phyloP scores from a whole-genome alignment of 768 basidiomycete genomes.

The Cystobasidium ongulense region DNA sequence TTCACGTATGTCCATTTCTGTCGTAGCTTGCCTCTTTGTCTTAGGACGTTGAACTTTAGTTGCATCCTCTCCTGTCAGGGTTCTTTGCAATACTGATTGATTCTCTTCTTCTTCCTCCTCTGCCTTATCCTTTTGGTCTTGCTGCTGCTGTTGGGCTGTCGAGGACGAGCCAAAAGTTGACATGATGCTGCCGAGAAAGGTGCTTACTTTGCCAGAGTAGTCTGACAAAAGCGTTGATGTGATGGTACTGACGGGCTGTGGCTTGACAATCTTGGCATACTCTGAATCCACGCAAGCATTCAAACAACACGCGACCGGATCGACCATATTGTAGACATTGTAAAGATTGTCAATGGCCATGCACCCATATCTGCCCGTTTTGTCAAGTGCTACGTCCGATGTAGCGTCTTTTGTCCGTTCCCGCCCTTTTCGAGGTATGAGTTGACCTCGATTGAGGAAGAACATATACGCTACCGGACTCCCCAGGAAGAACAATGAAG shows the following conservation, averaged over 20 bases:
- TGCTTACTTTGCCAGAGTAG: constrained; percentile 34
- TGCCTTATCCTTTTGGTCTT: not conserved
- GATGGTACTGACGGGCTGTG: constrained; percentile 36
- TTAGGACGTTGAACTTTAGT: not conserved
- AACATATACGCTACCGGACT: constrained; percentile 35
- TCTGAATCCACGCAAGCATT: constrained; percentile 38
- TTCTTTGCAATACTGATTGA: not conserved
- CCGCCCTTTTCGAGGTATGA: constrained; percentile 38
- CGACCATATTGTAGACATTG: constrained; percentile 37
- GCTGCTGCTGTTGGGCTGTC: not conserved
- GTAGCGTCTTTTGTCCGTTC: constrained; percentile 34
- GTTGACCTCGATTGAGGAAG: constrained; percentile 38
- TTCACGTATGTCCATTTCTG: constrained; percentile 29
- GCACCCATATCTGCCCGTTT: constrained; percentile 33
- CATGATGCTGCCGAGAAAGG: constrained; percentile 34
- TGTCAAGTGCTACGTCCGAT: constrained; percentile 37
- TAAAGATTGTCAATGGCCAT: constrained; percentile 12
- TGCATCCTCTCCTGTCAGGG: not conserved
- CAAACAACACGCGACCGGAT: constrained; percentile 38
- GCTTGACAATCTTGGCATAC: constrained; percentile 38
- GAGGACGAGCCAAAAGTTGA: constrained; percentile 34
- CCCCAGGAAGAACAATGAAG: constrained; percentile 37
- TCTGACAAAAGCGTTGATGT: constrained; percentile 37
- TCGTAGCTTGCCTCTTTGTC: constrained; percentile 16
- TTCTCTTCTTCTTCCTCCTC: not conserved